A percentile compares a stretch with the other conserved stretches of the same genome.
phyloP scores from a whole-genome alignment of 805 yeast genomes.

The Spathaspora passalidarum region DNA sequence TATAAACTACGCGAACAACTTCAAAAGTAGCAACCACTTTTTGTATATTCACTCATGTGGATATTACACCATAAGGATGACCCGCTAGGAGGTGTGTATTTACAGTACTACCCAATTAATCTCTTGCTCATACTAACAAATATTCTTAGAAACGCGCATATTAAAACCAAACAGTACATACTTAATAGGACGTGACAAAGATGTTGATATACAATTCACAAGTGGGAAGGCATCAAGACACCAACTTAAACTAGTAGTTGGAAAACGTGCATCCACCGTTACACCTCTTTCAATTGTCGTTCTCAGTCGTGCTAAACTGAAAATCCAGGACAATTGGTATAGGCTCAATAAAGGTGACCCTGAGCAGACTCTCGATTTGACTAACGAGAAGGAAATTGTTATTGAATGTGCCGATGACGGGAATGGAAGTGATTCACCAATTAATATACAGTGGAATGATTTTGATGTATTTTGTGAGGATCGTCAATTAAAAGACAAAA shows the following conservation, averaged over 20 bases:
- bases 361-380: constrained; percentile 3
- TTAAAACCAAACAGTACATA: constrained; percentile 12
- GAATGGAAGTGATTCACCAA: constrained; percentile 10
- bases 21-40: not conserved
- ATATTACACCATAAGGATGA: constrained; percentile 8
- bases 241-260: constrained; percentile 21
- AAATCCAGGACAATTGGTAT: constrained; percentile 22
- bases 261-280: not conserved
- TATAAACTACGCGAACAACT: not conserved
- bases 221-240: constrained; percentile 30
- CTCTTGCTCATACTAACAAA: not conserved
- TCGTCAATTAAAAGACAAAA: not conserved
- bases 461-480: constrained; percentile 10
- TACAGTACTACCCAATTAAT: not conserved
- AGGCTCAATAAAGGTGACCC: constrained; percentile 15
- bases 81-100: constrained; percentile 9
- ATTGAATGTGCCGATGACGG: constrained; percentile 7
- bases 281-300: constrained; percentile 19
- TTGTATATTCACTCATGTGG: constrained; percentile 7
- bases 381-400: constrained; percentile 5
- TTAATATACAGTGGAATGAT: constrained; percentile 20
- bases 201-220: constrained; percentile 23
- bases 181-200: constrained; percentile 28
- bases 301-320: constrained; percentile 28
- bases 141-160: constrained; percentile 7